Conservation (phyloP, 192 early-diverging fungal genomes). For the Chytriomyces confervae region DNA sequence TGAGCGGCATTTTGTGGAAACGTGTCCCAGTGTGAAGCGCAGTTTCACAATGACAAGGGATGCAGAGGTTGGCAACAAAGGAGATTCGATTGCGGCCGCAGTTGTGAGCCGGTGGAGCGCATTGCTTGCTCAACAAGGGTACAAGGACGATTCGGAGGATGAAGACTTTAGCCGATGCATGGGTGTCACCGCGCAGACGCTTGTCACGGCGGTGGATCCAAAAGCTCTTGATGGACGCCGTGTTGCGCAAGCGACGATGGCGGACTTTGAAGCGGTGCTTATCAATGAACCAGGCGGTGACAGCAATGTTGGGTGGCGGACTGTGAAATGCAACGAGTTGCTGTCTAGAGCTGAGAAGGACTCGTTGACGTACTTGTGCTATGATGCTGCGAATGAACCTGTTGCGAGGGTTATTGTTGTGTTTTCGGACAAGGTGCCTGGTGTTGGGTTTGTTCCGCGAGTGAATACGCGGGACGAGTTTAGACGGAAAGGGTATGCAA, state of each 20-base stretch:
- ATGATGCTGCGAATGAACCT: not conserved
- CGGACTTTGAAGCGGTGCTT: conserved; percentile 1
- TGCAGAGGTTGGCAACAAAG: not conserved
- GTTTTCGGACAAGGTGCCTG: not conserved
- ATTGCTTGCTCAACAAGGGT: not conserved
- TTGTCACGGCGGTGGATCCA: not conserved
- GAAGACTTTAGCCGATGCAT: not conserved
- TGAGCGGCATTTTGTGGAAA: not conserved
- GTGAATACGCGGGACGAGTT: conserved; percentile 5
- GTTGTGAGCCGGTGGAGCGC: not conserved
- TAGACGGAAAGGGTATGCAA: not conserved
- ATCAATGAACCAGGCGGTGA: conserved; percentile 1
- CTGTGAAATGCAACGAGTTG: conserved; percentile 1
- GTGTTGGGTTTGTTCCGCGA: not conserved
- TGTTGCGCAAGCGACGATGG: not conserved
- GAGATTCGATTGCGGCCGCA: not conserved
- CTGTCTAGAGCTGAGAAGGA: not conserved
- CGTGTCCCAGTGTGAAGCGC: not conserved
- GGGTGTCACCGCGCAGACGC: not conserved
- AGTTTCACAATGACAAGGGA: too few species aligned
- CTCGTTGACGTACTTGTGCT: not conserved
- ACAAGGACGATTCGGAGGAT: not conserved
- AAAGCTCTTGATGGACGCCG: not conserved
- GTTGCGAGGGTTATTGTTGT: not conserved
- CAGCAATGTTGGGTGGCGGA: not conserved